Evolutionary conservation across 352 stramenopile species (phyloP), one percentile per base, ranked within the genome.

Genomic region (Albugo laibachii): DNA sequence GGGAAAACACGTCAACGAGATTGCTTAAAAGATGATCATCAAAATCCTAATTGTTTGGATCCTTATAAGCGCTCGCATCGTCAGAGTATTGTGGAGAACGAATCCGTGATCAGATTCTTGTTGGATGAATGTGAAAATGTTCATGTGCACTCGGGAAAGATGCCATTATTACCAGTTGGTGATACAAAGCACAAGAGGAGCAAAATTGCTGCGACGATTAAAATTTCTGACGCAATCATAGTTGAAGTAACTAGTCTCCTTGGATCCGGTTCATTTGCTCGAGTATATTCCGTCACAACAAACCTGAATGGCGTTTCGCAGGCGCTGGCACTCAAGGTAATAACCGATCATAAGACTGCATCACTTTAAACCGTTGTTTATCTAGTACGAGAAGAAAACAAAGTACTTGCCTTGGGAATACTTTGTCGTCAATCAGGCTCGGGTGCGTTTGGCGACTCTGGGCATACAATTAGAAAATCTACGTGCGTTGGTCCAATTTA

Each of bases 381-480:
- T 19, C 38, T 8, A 92, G 79, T 65, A 68, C 55, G 79, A 92
- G 55, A 84, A 76, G 31, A 59, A 65, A 24, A 61, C 64, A 19
- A 62, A 62, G 13, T 83, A 83, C 47, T 42, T 92, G 36, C 58
- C 61, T n/a, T 92, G 79, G 79, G 79, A 92, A 41, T 75, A 81
- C 34, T 87, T 74, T 48, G 60, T 86, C 21, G 69, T 67, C 24
- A 64, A 79, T 54, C 67, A 53, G 47, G 40, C 52, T 54, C 20
- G 46, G 4, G 6, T 18, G 13, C 20, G 50, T 31, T 8, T 53
- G 2, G 41, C 39, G 10, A 45, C 0, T 11, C n/a, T 11, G 8
- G 48, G 13, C 47, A 15, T 48, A 20, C n/a, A 35, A 19, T 41
- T n/a, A 21, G n/a, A 49, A 41, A 53, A 12, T 52, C 56, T 19